Evolutionary conservation across 805 yeast species (phyloP), one percentile per base, ranked within the genome.

Genomic region (Jamesozyma lodderae): DNA sequence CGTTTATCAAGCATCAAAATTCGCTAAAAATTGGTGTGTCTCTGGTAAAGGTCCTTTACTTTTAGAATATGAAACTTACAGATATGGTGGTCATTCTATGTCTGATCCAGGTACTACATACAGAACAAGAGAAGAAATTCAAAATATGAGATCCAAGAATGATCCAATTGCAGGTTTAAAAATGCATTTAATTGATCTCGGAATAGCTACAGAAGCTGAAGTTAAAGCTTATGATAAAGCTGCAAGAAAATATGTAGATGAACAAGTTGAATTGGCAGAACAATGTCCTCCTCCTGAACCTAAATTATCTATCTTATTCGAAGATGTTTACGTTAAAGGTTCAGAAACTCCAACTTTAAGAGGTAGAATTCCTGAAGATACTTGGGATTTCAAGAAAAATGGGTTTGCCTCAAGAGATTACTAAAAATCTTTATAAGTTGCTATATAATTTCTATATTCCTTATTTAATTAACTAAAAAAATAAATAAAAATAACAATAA

Each of bases 21-120:
- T 84, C 58, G 97, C 97, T 59, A 88, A 87, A 72, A 95, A 90
- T 67, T 92, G 94, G 95, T 73, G 84, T 65, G 73, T 82, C 46
- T 69, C 79, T 44, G 96, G 95, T 60, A 88, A 90, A 60, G 98
- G 97, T 49, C 98, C 98, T 48, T 68, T 92, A 52, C 95, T 92
- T 38, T 62, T 92, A 53, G 98, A 92, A 74, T 92, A 82, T 69
- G 96, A 88, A 73, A 92, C 98, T 55, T 92, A 92, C 73, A 83
- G 98, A 76, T 92, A 92, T 66, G 97, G 97, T 73, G 98, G 98
- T 67, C 98, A 92, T 79, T 92, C 98, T 53, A 92, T 92, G 97
- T 90, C 97, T 53, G 98, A 92, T 70, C 98, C 98, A 59, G 98
- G 98, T 76, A 92, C 98, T 66, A 92, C 98, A 51, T 92, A 92